These are phyloP conservation scores for Skeletonema potamos DNA, from an alignment of 108 stramenopile species.

Conservation along the genomic window DNA sequence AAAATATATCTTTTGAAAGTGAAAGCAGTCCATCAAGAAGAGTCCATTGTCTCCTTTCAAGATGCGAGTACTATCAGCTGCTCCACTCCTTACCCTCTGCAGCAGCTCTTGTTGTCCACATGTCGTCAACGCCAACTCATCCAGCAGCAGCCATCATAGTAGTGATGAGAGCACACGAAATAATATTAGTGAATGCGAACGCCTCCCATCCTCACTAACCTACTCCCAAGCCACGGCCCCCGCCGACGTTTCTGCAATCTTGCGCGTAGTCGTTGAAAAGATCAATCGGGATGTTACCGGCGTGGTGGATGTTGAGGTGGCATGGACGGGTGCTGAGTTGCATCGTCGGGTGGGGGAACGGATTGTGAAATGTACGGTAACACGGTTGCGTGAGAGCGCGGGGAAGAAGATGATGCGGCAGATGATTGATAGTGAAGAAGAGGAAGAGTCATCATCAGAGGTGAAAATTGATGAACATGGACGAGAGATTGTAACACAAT, in stretches of 20 bases:
- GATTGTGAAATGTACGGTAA: slow-evolving; percentile 71
- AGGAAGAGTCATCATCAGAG: too few relatives aligned
- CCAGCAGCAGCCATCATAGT: background rate
- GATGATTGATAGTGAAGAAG: slow-evolving; percentile 3
- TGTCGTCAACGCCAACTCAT: background rate
- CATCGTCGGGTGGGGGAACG: slow-evolving; percentile 84
- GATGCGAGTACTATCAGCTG: background rate
- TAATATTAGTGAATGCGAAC: slow-evolving; percentile 51
- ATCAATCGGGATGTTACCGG: slow-evolving; percentile 81
- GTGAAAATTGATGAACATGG: slow-evolving; percentile 41
- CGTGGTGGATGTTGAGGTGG: slow-evolving; percentile 85
- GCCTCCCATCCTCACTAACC: slow-evolving; percentile 65
- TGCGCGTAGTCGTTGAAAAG: slow-evolving; percentile 71
- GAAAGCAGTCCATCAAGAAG: too few relatives aligned
- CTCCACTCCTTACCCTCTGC: background rate
- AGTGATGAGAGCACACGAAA: background rate
- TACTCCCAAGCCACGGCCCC: slow-evolving; percentile 85
- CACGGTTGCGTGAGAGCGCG: slow-evolving; percentile 51
- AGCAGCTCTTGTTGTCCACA: background rate
- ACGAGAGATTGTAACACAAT: slow-evolving; percentile 58
- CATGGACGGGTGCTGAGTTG: slow-evolving; percentile 78
- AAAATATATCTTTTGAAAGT: too few relatives aligned
- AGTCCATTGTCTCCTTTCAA: too few relatives aligned
- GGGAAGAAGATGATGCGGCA: background rate
- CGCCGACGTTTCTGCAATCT: slow-evolving; percentile 77